Evolutionary conservation across 2,329 filamentous ascomycete genomes (phyloP).

Genomic region (Phialophora verrucosa): DNA sequence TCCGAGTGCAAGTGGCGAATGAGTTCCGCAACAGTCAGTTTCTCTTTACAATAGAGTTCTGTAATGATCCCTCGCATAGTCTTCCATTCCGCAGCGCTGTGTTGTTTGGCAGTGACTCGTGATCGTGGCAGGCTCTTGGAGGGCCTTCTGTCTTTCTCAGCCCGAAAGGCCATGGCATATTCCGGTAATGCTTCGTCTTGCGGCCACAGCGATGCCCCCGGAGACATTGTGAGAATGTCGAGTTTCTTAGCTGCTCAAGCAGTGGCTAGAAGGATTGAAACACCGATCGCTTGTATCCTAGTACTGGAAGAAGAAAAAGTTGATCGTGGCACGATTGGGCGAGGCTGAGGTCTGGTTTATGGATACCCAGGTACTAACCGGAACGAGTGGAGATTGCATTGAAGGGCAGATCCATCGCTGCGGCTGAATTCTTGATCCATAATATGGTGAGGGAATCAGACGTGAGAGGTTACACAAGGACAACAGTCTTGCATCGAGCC

Average conservation of each 20-base stretch:
- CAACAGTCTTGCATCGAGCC: not conserved
- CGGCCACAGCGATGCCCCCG: not conserved
- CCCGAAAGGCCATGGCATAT: not conserved
- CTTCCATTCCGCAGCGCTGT: constrained; percentile 20
- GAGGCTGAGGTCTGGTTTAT: not conserved
- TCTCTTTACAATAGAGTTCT: constrained; percentile 9
- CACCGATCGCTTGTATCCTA: not conserved
- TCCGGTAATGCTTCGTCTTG: not conserved
- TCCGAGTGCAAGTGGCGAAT: constrained; percentile 9
- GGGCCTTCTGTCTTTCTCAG: not conserved
- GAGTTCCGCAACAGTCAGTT: constrained; percentile 5
- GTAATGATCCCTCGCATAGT: constrained; percentile 15
- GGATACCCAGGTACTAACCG: not conserved
- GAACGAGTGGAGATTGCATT: not conserved
- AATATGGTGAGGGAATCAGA: not conserved
- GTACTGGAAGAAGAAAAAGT: not conserved
- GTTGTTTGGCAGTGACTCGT: constrained; percentile 10
- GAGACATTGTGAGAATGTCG: not conserved
- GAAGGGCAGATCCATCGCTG: not conserved
- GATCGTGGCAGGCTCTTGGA: not conserved
- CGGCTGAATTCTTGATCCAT: not conserved
- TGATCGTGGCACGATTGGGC: not conserved
- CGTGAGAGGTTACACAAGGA: not conserved
- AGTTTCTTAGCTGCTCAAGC: not conserved
- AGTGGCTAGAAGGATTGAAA: not conserved